Evolutionary conservation across 495 filamentous ascomycete species (phyloP), one percentile per base, ranked within the genome.

Genomic region (Hypoxylon cercidicola): DNA sequence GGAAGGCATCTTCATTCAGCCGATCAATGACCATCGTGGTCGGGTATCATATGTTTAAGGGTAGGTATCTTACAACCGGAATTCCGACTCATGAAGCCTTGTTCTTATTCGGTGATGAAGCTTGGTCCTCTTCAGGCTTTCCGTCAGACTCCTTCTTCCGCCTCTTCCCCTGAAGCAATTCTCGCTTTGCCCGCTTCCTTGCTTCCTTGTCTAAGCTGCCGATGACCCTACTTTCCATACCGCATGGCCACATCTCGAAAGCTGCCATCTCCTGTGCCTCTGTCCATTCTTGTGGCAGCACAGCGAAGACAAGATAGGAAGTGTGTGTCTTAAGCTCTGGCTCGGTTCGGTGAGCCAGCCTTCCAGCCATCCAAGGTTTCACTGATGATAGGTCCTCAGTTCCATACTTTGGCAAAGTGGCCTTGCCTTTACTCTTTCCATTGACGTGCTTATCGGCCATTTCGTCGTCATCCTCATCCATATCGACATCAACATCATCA

Each of bases 281-380:
- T 0, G 78, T 87, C 96, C 95, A 98, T 51, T 89, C 89, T 48
- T 86, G 80, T 11, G 96, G 96, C 52, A 99, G 77, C 4, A 95
- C 78, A 1, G 96, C 95, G 83, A 99, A 99, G 5, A 96, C 90
- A 13, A 99, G 82, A 75, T 98, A 99, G 11, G 88, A 92, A 0
- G 95, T 99, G 76, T 99, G 95, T 9, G 87, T 93, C 83, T 97
- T 97, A 28, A 97, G 75, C 77, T 99, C 93, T 1, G 87, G 81
- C 77, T 98, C 95, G 4, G 88, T 84, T 20, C 93, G 85, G 61
- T 93, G 91, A 9, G 90, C 81, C 54, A 97, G 64, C 16, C 87
- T 85, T 4, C 95, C 95, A 39, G 91, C 87, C 60, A 78, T 66
- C 79, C 80, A 83, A 11, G 74, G 71, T 18, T 75, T 77, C 7